Conservation (phyloP, 331 rosid species). For the Dryas integrifolia region DNA sequence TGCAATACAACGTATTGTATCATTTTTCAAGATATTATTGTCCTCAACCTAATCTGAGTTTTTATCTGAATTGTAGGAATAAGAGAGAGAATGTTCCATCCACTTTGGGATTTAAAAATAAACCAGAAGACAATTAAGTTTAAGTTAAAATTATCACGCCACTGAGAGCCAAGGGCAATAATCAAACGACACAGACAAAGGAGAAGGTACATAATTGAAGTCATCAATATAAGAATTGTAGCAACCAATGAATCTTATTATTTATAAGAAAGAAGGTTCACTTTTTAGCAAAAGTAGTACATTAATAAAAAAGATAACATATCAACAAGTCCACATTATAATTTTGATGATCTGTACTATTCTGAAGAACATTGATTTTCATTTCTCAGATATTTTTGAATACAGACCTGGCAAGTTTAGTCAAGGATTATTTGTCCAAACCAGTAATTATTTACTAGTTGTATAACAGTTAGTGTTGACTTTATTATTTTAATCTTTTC, state of each 20-base stretch:
- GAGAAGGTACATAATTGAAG: slow-evolving; percentile 29
- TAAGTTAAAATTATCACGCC: background rate
- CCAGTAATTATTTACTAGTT: background rate
- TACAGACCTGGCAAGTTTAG: background rate
- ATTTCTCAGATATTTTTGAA: background rate
- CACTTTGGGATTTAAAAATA: background rate
- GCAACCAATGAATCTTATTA: background rate
- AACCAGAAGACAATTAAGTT: slow-evolving; percentile 27
- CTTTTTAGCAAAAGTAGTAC: background rate
- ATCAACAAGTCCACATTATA: background rate
- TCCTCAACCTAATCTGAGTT: slow-evolving; percentile 38
- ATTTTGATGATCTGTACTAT: background rate
- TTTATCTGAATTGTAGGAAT: slow-evolving; percentile 15
- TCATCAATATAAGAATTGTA: slow-evolving; percentile 14
- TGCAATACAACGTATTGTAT: background rate
- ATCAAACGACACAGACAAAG: slow-evolving; percentile 15
- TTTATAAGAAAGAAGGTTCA: background rate
- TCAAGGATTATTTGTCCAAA: slow-evolving; percentile 12
- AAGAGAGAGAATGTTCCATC: slow-evolving; percentile 37
- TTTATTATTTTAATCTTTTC: background rate
- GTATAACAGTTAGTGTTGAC: slow-evolving; percentile 18
- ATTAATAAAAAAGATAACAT: background rate
- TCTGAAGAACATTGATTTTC: background rate
- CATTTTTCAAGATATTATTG: background rate
- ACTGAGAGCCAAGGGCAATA: slow-evolving; percentile 1